Base-by-base conservation (phyloP, 2,329 filamentous ascomycete genomes). In the Pyricularia sp. region DNA sequence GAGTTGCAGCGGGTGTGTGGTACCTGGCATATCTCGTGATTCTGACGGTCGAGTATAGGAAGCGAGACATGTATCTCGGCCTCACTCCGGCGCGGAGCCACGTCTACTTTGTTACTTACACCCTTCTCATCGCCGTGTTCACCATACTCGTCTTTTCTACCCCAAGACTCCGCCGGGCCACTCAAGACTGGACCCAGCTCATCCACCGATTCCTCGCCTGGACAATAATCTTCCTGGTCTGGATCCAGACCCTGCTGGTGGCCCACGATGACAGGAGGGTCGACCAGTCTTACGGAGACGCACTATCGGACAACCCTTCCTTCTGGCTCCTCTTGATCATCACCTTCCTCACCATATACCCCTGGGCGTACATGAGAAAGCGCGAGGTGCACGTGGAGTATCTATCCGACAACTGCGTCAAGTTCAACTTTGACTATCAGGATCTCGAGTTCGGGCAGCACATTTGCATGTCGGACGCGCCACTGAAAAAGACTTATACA, bases 351-450 rank as follows among this genome's bases (percentile, higher is more conserved):
- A 81, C 93, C 67, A 78, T 88, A 60, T 85, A 88, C 63, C 89
- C 90, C 1, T 96, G 90, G 90, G 72, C 88, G 2, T 81, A 84
- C 66, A 83, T 94, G 35, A 84, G 89, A 65, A 86, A 84, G 69
- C 85, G 90, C 65, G 76, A 78, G 12, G 88, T 93, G 67, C 77
- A 81, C 22, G 79, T 87, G 9, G 86, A 91, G 71, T 77, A 81
- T 3, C 84, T 94, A n/a, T 93, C 90, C 0, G 73, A 81, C 26
- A 90, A 93, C 75, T 90, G 89, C 53, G 78, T 90, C 33, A 84
- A 87, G 55, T 82, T 94, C 22, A 84, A 88, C 71, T 89, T 92
- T 71, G 78, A 81, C 71, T 86, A 89, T 74, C 81, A 82, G n/a
- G 79, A 82, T 26, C 83, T 85, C 10, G 79, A 82, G 63, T 79